Evolutionary conservation across 345 rosid genomes (phyloP).

Genomic region (Odontarrhena argentea): DNA sequence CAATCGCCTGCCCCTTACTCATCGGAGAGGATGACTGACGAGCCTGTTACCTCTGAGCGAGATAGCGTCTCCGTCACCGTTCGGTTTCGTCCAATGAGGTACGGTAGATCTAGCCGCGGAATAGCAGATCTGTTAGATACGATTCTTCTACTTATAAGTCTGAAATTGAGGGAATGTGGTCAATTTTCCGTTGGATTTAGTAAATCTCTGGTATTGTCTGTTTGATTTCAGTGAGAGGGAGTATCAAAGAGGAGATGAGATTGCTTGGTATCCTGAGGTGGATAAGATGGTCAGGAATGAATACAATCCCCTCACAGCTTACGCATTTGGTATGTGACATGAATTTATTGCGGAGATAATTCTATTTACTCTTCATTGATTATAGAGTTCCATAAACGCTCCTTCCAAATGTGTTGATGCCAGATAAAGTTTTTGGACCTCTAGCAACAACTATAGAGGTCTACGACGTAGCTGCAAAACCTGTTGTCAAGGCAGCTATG

Average conservation of each 20-base stretch:
- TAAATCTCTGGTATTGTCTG: conserved; percentile 21
- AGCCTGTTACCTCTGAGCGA: conserved; percentile 60
- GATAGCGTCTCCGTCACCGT: conserved; percentile 94
- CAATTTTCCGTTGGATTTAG: conserved; percentile 11
- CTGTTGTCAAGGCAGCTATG: conserved; percentile 94
- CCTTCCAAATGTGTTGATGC: conserved; percentile 19
- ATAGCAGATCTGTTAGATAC: conserved; percentile 47
- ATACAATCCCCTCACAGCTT: conserved; percentile 74
- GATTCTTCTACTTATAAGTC: conserved; percentile 22
- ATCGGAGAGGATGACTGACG: conserved; percentile 61
- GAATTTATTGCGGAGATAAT: conserved; percentile 1
- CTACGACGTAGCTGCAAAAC: conserved; percentile 85
- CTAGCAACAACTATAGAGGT: conserved; percentile 70
- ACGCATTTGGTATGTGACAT: conserved; percentile 68
- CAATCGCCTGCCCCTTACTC: conserved; percentile 51
- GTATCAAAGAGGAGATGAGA: conserved; percentile 84
- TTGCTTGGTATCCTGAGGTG: conserved; percentile 88
- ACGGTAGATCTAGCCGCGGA: conserved; percentile 56
- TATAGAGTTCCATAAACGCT: conserved; percentile 3
- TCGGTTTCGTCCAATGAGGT: conserved; percentile 92
- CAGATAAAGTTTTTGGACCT: conserved; percentile 85
- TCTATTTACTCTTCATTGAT: conserved; percentile 16
- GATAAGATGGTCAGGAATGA: conserved; percentile 84
- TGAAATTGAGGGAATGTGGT: conserved; percentile 25
- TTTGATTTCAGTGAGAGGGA: conserved; percentile 75